Conservation (phyloP, 2,329 filamentous ascomycete genomes). For the Albifimbria verrucaria region DNA sequence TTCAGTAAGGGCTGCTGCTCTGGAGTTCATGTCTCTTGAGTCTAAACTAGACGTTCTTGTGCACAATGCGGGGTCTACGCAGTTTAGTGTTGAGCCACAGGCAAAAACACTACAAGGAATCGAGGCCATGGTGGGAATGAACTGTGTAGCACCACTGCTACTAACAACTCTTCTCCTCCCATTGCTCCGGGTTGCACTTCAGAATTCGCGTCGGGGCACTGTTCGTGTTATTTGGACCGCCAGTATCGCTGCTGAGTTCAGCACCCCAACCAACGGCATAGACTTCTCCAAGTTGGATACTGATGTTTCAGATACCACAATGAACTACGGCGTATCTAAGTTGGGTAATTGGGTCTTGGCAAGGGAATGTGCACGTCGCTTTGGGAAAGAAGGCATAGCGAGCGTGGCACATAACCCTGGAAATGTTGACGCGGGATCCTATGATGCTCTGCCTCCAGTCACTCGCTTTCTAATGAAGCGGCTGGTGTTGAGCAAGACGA, state of each 20-base stretch:
- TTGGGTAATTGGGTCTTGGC: background rate
- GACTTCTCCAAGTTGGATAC: conserved; percentile 13
- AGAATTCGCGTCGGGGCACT: background rate
- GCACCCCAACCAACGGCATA: conserved; percentile 21
- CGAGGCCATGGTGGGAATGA: conserved; percentile 29
- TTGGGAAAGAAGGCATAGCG: background rate
- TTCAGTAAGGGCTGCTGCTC: conserved; percentile 33
- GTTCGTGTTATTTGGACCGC: conserved; percentile 27
- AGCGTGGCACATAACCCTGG: background rate
- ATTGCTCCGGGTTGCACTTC: conserved; percentile 25
- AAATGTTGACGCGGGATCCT: conserved; percentile 15
- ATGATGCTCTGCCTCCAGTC: conserved; percentile 22
- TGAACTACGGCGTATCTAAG: background rate
- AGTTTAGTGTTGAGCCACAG: conserved; percentile 8
- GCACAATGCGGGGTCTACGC: conserved; percentile 31
- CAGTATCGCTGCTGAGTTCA: conserved; percentile 23
- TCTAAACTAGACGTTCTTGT: conserved; percentile 38
- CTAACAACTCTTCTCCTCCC: conserved; percentile 31
- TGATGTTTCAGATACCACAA: background rate
- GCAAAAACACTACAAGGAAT: conserved; percentile 23
- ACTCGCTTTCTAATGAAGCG: conserved; percentile 30
- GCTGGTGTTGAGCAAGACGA: conserved; percentile 28
- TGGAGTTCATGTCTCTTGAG: conserved; percentile 33
- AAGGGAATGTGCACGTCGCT: background rate
- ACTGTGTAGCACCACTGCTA: conserved; percentile 30